phyloP scores from a whole-genome alignment of 768 basidiomycete genomes.

The Cyclocybe aegerita region DNA sequence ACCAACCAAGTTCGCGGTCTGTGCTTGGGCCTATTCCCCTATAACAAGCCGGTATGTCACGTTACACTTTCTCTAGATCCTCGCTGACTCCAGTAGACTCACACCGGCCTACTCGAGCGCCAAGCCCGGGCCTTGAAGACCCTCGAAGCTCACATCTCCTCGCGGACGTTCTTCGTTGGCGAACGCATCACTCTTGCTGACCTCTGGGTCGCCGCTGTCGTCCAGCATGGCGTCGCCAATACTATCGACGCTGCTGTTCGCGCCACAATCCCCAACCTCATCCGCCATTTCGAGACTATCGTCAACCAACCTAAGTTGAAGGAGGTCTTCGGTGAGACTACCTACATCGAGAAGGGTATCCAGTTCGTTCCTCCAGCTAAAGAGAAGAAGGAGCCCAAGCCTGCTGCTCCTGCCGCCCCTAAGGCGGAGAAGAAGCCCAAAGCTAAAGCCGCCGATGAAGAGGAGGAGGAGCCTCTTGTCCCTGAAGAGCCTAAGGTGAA shows the following conservation, averaged over 20 bases:
- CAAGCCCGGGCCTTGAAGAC: conserved; percentile 58
- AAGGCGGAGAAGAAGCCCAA: conserved; percentile 68
- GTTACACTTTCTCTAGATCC: not conserved
- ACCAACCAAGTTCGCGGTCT: conserved; percentile 40
- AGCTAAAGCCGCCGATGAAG: conserved; percentile 61
- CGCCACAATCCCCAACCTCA: conserved; percentile 67
- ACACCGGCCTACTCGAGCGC: conserved; percentile 52
- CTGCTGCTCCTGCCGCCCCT: conserved; percentile 45
- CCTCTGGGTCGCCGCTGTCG: conserved; percentile 59
- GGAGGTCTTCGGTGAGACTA: conserved; percentile 58
- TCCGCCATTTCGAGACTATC: conserved; percentile 88
- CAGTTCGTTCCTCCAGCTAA: conserved; percentile 77
- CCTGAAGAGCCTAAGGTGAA: conserved; percentile 86
- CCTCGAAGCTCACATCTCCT: conserved; percentile 71
- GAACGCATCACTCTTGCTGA: conserved; percentile 97
- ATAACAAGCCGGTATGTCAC: conserved; percentile 76
- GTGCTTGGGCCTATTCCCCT: conserved; percentile 55
- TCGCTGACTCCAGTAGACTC: conserved; percentile 42
- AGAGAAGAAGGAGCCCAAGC: conserved; percentile 69
- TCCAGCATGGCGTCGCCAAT: conserved; percentile 51
- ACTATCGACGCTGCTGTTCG: conserved; percentile 69
- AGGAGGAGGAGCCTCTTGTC: conserved; percentile 74
- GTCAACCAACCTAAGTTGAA: conserved; percentile 80
- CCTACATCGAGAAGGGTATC: conserved; percentile 66
- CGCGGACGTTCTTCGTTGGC: conserved; percentile 87